Base-by-base conservation (phyloP, 2,329 filamentous ascomycete genomes). In the Venturia pyrina region DNA sequence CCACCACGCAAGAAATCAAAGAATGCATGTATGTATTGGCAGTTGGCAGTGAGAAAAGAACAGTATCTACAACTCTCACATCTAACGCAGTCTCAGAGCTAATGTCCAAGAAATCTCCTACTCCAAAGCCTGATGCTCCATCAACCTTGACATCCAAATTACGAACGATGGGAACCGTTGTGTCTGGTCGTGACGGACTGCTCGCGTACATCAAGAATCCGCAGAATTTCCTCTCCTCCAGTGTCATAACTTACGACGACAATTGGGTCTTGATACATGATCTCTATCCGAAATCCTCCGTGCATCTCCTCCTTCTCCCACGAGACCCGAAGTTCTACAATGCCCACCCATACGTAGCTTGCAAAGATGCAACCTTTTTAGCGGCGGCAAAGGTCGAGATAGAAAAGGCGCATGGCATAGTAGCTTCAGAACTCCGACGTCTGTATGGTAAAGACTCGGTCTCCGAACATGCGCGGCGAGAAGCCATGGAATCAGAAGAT, bases 281-380 rank as follows among this genome's bases (percentile, higher is more conserved):
- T 78, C 80, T 86, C 68, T 99, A 86, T 73, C 93, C 95, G 10
- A 99, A 98, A 76, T 85, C 90, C 3, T 86, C 85, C 3, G 81
- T 97, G 4, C 95, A 99, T 78, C 82, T 91, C 1, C 89, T 99
- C 2, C 85, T 98, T n/a, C 85, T 98, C 5, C 91, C 93, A 7
- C 89, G 93, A 62, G 85, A 89, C 50, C 73, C 80, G 0, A 71
- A 74, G 2, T 85, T 87, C 72, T 85, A 82, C 70, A 78, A 81
- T 6, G 78, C 86, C 13, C 89, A 96, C 70, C 93, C 93, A 0
- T 88, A 93, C 72, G 84, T 89, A 24, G 90, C 90, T 5, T 87
- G 96, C 70, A 69, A 63, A 7, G 87, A 96, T 73, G 68, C 79
- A 0, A 79, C 75, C 0, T 96, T 98, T 75, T 84, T 95, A 0